Evolutionary conservation across 2,329 filamentous ascomycete species (phyloP).

Genomic region (Madurella mycetomatis): DNA sequence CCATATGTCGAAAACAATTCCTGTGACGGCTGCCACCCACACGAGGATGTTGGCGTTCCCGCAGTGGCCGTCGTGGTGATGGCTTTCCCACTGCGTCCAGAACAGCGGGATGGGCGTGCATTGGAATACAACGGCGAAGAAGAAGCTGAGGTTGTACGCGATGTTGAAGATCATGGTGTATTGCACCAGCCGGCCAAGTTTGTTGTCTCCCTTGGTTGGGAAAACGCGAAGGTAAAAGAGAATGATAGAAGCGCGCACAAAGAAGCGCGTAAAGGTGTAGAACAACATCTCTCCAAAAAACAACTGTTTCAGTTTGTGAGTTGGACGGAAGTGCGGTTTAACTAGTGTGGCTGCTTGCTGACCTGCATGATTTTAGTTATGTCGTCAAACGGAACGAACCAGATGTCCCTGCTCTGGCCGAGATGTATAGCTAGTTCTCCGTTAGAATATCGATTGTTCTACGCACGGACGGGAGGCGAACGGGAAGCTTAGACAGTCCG

Average conservation of each 20-base stretch:
- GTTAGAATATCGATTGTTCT: not conserved
- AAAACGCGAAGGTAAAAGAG: constrained; percentile 56
- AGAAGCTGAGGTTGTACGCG: constrained; percentile 39
- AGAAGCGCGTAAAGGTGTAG: constrained; percentile 41
- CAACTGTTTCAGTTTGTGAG: constrained; percentile 33
- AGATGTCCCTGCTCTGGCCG: constrained; percentile 48
- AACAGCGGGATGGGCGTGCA: constrained; percentile 48
- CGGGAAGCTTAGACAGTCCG: not conserved
- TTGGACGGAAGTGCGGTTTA: not conserved
- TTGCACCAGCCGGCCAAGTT: constrained; percentile 39
- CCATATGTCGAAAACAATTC: constrained; percentile 49
- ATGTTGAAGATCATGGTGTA: constrained; percentile 38
- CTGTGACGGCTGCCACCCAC: constrained; percentile 50
- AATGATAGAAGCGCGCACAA: constrained; percentile 47
- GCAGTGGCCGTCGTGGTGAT: constrained; percentile 44
- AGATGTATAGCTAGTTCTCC: constrained; percentile 20
- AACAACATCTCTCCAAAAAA: constrained; percentile 42
- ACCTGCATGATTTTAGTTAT: constrained; percentile 40
- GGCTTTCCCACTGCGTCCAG: constrained; percentile 51
- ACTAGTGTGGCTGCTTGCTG: not conserved
- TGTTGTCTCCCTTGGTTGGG: constrained; percentile 29
- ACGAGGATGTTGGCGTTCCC: constrained; percentile 45
- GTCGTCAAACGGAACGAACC: constrained; percentile 40
- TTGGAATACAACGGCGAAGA: constrained; percentile 44
- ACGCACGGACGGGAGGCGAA: too few species aligned